Percentiles rank a stretch among this genome's conserved stretches.
Conservation (phyloP, 176 grass and related monocot genomes). For the Rhynchospora tenuis region DNA sequence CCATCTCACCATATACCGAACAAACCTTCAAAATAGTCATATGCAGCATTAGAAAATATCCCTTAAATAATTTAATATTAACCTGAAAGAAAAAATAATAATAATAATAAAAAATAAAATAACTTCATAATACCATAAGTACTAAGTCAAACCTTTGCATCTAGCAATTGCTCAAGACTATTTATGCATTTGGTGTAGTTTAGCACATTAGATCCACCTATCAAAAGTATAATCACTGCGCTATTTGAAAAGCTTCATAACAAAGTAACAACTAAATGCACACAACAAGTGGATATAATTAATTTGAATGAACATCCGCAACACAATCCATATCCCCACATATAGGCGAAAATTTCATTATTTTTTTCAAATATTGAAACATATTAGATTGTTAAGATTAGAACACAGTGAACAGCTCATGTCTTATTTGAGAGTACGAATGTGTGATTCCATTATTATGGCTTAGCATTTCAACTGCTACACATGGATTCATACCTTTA, state of each 20-base stretch:
- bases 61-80: conserved; percentile 1
- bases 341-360: not conserved
- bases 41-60: conserved; percentile 3
- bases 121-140: conserved; percentile 14
- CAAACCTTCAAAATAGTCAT: conserved; percentile 59
- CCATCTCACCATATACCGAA: conserved; percentile 55
- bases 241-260: not conserved
- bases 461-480: not conserved
- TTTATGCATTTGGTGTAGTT: conserved; percentile 94
- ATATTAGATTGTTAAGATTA: not conserved
- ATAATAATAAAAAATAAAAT: not conserved
- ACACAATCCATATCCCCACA: not conserved
- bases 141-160: conserved; percentile 61
- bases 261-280: not conserved
- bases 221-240: conserved; percentile 14
- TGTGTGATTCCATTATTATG: not conserved
- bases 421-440: not conserved
- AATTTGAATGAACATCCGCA: not conserved
- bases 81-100: not conserved
- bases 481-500: conserved; percentile 49
- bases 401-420: not conserved
- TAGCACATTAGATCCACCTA: conserved; percentile 64
- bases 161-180: conserved; percentile 80
- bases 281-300: not conserved
- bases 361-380: not conserved